These are phyloP conservation scores for Candida vartiovaarae DNA, from an alignment of 805 yeast genomes.

Conservation along the genomic window DNA sequence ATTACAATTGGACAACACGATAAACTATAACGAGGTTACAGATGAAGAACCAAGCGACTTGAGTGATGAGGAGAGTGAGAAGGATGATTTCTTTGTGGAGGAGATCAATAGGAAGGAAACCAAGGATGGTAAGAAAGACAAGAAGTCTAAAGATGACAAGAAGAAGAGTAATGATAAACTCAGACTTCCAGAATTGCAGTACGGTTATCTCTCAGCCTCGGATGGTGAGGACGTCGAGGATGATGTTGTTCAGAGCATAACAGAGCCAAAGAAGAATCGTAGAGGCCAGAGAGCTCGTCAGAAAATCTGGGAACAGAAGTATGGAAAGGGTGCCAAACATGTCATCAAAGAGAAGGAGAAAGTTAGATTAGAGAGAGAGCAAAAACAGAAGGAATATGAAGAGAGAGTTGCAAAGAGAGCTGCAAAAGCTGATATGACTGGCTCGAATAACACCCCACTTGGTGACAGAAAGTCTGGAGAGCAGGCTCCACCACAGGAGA, in stretches of 20 bases:
- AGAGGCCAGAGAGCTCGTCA: constrained; percentile 97
- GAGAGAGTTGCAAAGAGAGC: constrained; percentile 66
- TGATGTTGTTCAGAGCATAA: constrained; percentile 43
- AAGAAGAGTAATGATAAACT: constrained; percentile 26
- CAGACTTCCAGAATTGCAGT: constrained; percentile 59
- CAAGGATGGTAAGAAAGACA: constrained; percentile 29
- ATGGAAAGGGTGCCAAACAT: constrained; percentile 79
- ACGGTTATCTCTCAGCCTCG: constrained; percentile 84
- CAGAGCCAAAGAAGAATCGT: constrained; percentile 69
- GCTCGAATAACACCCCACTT: constrained; percentile 33
- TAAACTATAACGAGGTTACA: constrained; percentile 47
- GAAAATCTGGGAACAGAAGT: constrained; percentile 92
- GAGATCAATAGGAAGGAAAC: constrained; percentile 17
- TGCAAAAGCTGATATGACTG: constrained; percentile 31
- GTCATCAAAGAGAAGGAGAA: constrained; percentile 58
- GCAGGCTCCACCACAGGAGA: constrained; percentile 2
- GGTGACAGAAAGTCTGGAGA: constrained; percentile 26
- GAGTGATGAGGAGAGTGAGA: constrained; percentile 18
- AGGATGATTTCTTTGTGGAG: constrained; percentile 28
- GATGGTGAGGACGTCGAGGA: constrained; percentile 59
- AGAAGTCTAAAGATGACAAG: constrained; percentile 18
- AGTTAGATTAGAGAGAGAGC: constrained; percentile 46
- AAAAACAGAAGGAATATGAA: constrained; percentile 59
- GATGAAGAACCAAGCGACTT: constrained; percentile 52
- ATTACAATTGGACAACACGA: constrained; percentile 11